Evolutionary conservation across 2,329 filamentous ascomycete genomes (phyloP).

Genomic region (Alternaria sp.): DNA sequence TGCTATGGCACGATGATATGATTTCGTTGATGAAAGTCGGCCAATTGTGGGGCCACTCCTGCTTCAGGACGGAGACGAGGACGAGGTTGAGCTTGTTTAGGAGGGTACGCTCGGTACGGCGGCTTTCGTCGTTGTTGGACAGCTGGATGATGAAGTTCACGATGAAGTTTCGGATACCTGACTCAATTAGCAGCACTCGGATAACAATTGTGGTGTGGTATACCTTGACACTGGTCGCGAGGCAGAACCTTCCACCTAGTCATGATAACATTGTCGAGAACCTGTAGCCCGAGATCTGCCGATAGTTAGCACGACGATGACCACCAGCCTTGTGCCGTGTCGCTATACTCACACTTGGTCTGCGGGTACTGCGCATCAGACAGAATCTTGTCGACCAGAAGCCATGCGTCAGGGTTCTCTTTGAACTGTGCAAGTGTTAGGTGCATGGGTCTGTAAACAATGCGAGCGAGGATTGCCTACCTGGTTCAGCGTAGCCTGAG

Average conservation of each 20-base stretch:
- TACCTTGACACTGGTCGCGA: conserved; percentile 92
- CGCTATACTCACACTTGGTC: conserved; percentile 80
- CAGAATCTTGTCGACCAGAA: conserved; percentile 95
- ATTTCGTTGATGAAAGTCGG: conserved; percentile 99
- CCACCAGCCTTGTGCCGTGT: conserved; percentile 25
- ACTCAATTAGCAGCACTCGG: conserved; percentile 17
- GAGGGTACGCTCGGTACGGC: conserved; percentile 84
- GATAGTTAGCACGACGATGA: conserved; percentile 44
- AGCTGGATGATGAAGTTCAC: conserved; percentile 98
- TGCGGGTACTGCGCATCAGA: conserved; percentile 91
- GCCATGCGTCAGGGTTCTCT: conserved; percentile 97
- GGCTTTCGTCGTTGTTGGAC: conserved; percentile 86
- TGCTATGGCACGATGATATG: conserved; percentile 93
- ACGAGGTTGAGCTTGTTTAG: conserved; percentile 99
- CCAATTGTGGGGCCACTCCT: conserved; percentile 99
- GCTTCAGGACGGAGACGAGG: conserved; percentile 95
- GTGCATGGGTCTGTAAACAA: conserved; percentile 12
- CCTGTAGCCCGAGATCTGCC: conserved; percentile 88
- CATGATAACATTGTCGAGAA: conserved; percentile 97
- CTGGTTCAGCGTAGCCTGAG: conserved; percentile 91
- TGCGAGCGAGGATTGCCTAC: conserved; percentile 60
- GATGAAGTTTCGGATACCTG: conserved; percentile 98
- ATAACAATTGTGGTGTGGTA: conserved; percentile 33
- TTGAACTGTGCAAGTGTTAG: conserved; percentile 75
- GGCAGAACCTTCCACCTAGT: conserved; percentile 99